Evolutionary conservation across 345 rosid species (phyloP).

Genomic region (Eucalyptus virginea): DNA sequence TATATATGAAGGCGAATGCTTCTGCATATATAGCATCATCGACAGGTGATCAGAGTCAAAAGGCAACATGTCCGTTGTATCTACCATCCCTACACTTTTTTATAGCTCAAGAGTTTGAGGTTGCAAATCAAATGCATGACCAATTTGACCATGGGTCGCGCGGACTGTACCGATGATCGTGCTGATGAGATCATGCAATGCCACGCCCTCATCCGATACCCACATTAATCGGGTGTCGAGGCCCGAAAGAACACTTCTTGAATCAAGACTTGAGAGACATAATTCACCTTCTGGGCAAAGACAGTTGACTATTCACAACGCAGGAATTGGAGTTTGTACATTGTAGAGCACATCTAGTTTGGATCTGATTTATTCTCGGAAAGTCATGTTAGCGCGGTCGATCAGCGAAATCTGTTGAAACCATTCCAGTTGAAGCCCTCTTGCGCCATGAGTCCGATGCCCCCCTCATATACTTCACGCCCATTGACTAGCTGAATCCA

Average conservation of each 20-base stretch:
- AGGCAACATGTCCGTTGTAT: not conserved
- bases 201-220: not conserved
- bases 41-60: not conserved
- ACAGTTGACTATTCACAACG: not conserved
- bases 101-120: not conserved
- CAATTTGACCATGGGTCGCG: not conserved
- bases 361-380: not conserved
- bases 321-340: not conserved
- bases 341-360: not conserved
- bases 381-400: not conserved
- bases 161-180: not conserved
- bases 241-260: not conserved
- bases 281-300: not conserved
- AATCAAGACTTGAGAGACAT: not conserved
- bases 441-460: constrained; percentile 1
- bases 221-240: not conserved
- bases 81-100: not conserved
- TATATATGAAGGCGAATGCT: not conserved
- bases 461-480: not conserved
- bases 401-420: not conserved
- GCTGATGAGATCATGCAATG: not conserved
- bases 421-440: constrained; percentile 34
- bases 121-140: not conserved
- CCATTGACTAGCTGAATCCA: constrained; percentile 34
- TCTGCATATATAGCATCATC: not conserved